Percentiles rank a stretch among this genome's conserved stretches.
phyloP scores from a whole-genome alignment of 1,284 basidiomycete genomes.

The Ceratorhiza oryzae-sativae region DNA sequence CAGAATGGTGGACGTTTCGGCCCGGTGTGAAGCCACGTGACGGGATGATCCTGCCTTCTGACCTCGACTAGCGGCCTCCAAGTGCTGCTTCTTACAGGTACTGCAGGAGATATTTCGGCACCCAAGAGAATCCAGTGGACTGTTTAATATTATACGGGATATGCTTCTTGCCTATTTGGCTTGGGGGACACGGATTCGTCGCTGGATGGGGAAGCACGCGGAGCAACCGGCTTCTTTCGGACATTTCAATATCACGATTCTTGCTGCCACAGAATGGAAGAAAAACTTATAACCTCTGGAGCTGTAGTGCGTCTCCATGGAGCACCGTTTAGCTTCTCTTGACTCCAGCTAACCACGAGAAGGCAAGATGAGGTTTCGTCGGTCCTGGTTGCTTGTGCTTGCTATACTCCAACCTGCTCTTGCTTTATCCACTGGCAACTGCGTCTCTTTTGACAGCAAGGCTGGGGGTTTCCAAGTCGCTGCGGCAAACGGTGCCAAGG shows the following conservation, averaged over 20 bases:
- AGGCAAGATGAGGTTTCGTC: constrained; percentile 24
- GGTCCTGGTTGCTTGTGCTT: constrained; percentile 13
- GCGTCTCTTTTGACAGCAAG: constrained; percentile 40
- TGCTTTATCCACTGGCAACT: constrained; percentile 29
- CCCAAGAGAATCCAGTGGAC: neutral
- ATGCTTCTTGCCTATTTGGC: neutral
- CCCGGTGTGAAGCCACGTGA: too few species aligned
- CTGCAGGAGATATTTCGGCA: neutral
- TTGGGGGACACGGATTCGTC: neutral
- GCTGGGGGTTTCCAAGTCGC: constrained; percentile 42
- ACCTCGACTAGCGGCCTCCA: too few species aligned
- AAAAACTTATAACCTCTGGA: neutral
- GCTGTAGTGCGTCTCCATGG: neutral
- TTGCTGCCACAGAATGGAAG: neutral
- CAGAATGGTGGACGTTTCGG: too few species aligned
- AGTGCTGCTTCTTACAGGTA: neutral
- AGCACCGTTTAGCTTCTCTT: constrained; percentile 12
- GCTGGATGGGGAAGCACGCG: neutral
- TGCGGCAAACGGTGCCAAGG: constrained; percentile 46
- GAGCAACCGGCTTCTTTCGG: neutral
- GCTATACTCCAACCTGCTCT: constrained; percentile 11
- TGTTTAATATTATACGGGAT: neutral
- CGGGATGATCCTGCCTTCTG: too few species aligned
- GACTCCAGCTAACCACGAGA: neutral
- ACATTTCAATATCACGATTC: neutral